phyloP scores from a whole-genome alignment of 208 protist species.

The Trypanosoma boissoni region DNA sequence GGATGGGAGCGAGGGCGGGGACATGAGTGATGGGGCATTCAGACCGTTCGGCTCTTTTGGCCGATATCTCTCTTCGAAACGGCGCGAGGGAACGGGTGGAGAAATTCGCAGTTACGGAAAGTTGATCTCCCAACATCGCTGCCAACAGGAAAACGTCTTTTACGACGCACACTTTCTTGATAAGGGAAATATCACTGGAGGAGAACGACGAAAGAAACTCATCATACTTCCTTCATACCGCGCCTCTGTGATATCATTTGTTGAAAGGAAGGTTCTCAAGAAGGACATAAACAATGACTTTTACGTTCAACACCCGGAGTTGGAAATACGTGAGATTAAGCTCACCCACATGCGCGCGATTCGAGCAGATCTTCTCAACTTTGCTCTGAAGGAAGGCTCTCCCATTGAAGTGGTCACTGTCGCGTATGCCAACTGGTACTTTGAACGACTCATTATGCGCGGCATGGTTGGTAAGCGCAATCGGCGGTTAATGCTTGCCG shows the following conservation, averaged over 20 bases:
- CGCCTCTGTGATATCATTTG: conserved; percentile 79
- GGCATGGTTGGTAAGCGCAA: conserved; percentile 83
- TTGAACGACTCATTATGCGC: conserved; percentile 73
- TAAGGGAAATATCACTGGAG: conserved; percentile 77
- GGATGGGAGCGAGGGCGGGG: neutral
- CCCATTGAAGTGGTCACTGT: conserved; percentile 68
- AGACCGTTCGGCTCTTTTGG: neutral
- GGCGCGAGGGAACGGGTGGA: conserved; percentile 2
- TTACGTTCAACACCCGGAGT: conserved; percentile 79
- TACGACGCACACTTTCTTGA: conserved; percentile 77
- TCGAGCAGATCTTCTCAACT: conserved; percentile 63
- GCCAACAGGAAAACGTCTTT: conserved; percentile 55
- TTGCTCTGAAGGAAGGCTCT: conserved; percentile 64
- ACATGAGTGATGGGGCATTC: neutral
- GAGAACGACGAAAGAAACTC: conserved; percentile 80
- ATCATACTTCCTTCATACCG: conserved; percentile 75
- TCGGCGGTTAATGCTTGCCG: conserved; percentile 63
- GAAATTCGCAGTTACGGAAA: conserved; percentile 74
- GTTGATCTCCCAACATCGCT: conserved; percentile 45
- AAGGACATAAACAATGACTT: conserved; percentile 88
- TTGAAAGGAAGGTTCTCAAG: conserved; percentile 79
- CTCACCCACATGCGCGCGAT: conserved; percentile 79
- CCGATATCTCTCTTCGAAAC: neutral
- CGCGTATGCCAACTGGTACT: conserved; percentile 87
- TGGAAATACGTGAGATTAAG: conserved; percentile 82